Evolutionary conservation across 164 flowering plant genomes (phyloP).

Genomic region (Piper betle): DNA sequence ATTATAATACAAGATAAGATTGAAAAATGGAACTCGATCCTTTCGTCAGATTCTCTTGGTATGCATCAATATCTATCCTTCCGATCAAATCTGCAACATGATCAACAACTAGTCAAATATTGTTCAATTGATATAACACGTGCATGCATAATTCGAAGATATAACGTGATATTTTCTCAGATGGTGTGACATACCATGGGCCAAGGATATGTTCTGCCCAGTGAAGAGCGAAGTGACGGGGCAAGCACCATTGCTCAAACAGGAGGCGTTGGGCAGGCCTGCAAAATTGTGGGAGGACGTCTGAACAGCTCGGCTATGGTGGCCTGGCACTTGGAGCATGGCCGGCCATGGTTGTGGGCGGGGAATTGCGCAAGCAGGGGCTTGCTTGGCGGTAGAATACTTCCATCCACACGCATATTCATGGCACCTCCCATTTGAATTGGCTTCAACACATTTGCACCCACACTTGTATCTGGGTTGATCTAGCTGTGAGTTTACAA

Average conservation of each 20-base stretch:
- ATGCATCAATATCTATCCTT: not conserved
- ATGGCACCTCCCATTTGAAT: slow-evolving; percentile 41
- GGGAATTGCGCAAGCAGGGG: slow-evolving; percentile 36
- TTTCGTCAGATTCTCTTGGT: not conserved
- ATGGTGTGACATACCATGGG: slow-evolving; percentile 31
- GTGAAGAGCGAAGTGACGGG: slow-evolving; percentile 68
- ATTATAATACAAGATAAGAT: not conserved
- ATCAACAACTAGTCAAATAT: not conserved
- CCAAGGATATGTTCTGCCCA: slow-evolving; percentile 60
- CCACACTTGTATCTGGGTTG: slow-evolving; percentile 46
- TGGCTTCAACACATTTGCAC: slow-evolving; percentile 41
- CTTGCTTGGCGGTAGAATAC: slow-evolving; percentile 49
- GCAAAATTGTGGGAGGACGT: slow-evolving; percentile 16
- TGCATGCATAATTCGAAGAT: not conserved
- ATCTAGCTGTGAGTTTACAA: slow-evolving; percentile 37
- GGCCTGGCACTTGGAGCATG: slow-evolving; percentile 56
- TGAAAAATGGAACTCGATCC: not conserved
- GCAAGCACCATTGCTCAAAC: slow-evolving; percentile 54
- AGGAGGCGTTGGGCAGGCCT: slow-evolving; percentile 58
- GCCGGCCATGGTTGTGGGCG: slow-evolving; percentile 75
- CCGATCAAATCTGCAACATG: not conserved
- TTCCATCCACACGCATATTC: slow-evolving; percentile 48
- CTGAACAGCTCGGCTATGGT: slow-evolving; percentile 51
- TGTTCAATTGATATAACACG: not conserved
- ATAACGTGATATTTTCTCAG: not conserved